Evolutionary conservation across 2,329 filamentous ascomycete species (phyloP), one percentile per base, ranked within the genome.

Genomic region (Fusarium veterinarium): DNA sequence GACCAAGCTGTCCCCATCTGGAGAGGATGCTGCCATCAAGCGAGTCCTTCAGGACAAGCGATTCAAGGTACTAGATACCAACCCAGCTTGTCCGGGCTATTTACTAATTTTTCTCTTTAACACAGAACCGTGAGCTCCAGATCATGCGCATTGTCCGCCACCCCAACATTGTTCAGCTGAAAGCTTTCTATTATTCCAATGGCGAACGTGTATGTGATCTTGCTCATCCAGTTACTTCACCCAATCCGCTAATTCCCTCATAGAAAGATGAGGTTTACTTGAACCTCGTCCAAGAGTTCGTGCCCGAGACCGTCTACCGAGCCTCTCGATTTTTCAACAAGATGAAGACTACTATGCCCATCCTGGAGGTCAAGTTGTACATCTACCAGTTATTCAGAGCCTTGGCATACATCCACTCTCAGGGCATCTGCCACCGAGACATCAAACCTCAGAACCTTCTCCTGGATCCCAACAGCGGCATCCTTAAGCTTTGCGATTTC

Each of bases 61-160:
- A 81, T 99, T 99, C 91, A 99, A 99, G 93, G 96, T 97, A 81
- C 35, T 79, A 53, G 44, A 40, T 48, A 48, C 19, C 38, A 20
- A 38, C 42, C 35, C 52, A 60, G 30, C 46, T 17, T 49, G 12
- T 25, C 30, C 40, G 31, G 33, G n/a, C 38, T 44, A 40, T 28
- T 37, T 20, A 51, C 73, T 80, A 64, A 79, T 69, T 30, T n/a
- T 23, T 11, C n/a, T 20, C 23, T 20, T 12, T 11, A 23, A 52
- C 28, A 41, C 81, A 99, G 96, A 99, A 99, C 82, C 95, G 96
- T 84, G 96, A 99, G 83, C 89, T 99, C 77, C 96, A 99, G 84
- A 99, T 99, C 82, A 99, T 99, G 96, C 93, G 96, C 81, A 99
- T 99, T 81, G 96, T 99, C 79, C 92, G 95, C 81, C 96, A 99